Percentiles rank a stretch among this genome's conserved stretches.
phyloP scores from a whole-genome alignment of 2,329 filamentous ascomycete genomes.

The Colletotrichum plurivorum region DNA sequence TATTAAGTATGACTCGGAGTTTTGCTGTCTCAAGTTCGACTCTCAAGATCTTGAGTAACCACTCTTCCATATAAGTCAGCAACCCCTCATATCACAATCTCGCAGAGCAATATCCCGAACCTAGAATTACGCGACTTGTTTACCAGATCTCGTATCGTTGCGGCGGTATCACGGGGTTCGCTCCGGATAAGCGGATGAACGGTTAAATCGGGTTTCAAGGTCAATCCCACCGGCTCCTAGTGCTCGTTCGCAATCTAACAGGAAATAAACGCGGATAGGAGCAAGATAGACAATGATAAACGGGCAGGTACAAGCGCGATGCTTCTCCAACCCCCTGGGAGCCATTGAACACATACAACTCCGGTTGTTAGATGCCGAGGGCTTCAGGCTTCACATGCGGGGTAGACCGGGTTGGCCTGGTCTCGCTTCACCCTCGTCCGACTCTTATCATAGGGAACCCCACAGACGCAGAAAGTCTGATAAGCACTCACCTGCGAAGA shows the following conservation, averaged over 20 bases:
- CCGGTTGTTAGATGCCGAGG: constrained; percentile 11
- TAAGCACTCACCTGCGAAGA: background rate
- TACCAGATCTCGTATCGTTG: background rate
- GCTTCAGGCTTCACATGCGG: constrained; percentile 6
- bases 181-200: constrained; percentile 14
- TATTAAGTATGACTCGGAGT: background rate
- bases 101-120: constrained; percentile 5
- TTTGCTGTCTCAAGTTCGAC: background rate
- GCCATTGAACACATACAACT: background rate
- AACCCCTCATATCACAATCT: background rate
- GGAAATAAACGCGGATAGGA: background rate
- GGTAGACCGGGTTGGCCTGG: constrained; percentile 27
- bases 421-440: background rate
- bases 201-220: constrained; percentile 4
- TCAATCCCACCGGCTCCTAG: background rate
- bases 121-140: background rate
- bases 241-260: background rate
- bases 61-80: background rate
- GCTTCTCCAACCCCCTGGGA: background rate
- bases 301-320: constrained; percentile 30
- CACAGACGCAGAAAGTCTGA: constrained; percentile 18
- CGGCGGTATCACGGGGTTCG: background rate
- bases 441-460: constrained; percentile 28
- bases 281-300: constrained; percentile 10
- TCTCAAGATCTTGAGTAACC: background rate